Base-by-base conservation (phyloP, 306 rosid species). In the Malus sieversii region DNA sequence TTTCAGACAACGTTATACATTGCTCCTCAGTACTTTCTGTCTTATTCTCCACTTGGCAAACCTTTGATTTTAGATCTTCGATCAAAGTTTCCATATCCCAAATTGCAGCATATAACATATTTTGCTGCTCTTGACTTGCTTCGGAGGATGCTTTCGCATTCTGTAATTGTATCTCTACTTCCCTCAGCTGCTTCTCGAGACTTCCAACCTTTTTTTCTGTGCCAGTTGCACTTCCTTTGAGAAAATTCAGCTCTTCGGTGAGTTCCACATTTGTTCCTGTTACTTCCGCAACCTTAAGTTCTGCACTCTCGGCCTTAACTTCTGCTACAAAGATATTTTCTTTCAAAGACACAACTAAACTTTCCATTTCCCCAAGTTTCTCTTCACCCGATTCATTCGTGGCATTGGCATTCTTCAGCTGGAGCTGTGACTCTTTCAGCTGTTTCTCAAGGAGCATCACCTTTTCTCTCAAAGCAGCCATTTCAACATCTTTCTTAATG, bases 11-110 rank as follows among this genome's bases (percentile, higher is more conserved):
- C 55, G 68, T 57, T 61, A 78, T 75, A 75, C 89, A 90, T 76
- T 78, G 84, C 85, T 92, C 95, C 79, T 91, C 91, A 4, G 82
- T 84, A 71, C 30, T 83, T 48, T 95, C 97, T 6, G 82, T 82
- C 81, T 81, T 89, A 85, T 76, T 83, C 79, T 95, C 99, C 12
- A 96, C 91, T 78, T 83, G 89, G 35, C 93, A 80, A 77, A 88
- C 93, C 86, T 96, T 92, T 29, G 99, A 96, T 82, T 89, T 92
- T 27, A 96, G 90, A 74, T 96, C 99, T 84, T 96, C 99, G 64
- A 96, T 96, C 60, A 96, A 79, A 70, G 89, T 90, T 82, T 96
- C 99, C 99, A 92, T 96, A 77, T 96, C 99, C 98, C 97, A 92
- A 77, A 96, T 96, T 62, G 99, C 99, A 44, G 93, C 55, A 81